These are phyloP conservation scores for Cystobasidium slooffiae DNA, from an alignment of 1,284 basidiomycete species.

Conservation along the genomic window DNA sequence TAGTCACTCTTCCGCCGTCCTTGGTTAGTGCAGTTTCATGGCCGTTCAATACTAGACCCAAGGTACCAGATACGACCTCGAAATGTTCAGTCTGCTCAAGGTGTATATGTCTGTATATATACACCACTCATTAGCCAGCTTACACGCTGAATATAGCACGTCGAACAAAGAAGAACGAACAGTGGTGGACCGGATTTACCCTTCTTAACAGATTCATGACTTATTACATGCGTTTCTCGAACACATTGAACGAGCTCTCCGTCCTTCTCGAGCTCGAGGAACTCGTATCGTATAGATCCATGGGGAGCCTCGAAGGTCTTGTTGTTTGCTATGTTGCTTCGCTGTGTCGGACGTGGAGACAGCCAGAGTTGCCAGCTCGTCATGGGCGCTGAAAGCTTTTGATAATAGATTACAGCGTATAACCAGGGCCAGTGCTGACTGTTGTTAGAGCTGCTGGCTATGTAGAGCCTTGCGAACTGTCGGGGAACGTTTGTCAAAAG, in stretches of 20 bases:
- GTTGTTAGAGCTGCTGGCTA: no score
- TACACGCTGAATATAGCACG: neutral
- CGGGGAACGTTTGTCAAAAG: no score
- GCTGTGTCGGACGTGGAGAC: conserved; percentile 13
- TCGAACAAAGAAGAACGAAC: conserved; percentile 1
- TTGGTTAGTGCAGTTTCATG: conserved; percentile 11
- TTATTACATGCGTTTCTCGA: conserved; percentile 33
- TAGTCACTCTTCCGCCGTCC: conserved; percentile 8
- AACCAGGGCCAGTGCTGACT: no score
- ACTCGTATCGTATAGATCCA: conserved; percentile 31
- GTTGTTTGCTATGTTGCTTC: conserved; percentile 17
- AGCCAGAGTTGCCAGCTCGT: conserved; percentile 14
- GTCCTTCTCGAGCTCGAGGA: conserved; percentile 25
- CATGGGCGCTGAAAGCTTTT: neutral
- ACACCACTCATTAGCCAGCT: neutral
- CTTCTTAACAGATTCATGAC: conserved; percentile 1
- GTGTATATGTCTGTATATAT: conserved; percentile 28
- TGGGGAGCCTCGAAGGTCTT: neutral
- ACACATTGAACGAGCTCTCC: conserved; percentile 13
- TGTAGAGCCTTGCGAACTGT: no score
- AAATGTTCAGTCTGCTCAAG: conserved; percentile 24
- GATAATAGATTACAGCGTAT: no score
- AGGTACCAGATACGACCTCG: conserved; percentile 26
- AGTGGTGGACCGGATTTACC: conserved; percentile 32
- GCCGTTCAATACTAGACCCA: conserved; percentile 19